These are phyloP conservation scores for Colletotrichum chrysophilum DNA, from an alignment of 2,329 filamentous ascomycete species.

Conservation along the genomic window DNA sequence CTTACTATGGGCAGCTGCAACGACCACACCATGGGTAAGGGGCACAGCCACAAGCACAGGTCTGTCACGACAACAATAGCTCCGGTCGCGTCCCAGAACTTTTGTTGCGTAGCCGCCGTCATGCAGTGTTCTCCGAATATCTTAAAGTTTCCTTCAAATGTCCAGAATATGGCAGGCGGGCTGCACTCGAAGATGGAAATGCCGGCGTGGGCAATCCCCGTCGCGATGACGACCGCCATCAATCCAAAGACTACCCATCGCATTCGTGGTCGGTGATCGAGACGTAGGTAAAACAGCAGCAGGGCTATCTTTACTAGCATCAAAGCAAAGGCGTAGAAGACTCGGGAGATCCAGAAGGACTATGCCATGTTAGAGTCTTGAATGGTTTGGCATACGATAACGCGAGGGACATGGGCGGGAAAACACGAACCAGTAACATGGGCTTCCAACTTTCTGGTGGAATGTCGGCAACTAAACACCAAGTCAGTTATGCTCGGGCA, in stretches of 20 bases:
- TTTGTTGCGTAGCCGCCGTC: neutral
- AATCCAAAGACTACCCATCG: neutral
- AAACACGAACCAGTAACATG: neutral
- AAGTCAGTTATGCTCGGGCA: neutral
- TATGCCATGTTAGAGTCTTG: neutral
- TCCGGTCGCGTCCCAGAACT: neutral
- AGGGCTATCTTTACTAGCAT: neutral
- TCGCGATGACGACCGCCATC: neutral
- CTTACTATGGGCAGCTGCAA: neutral
- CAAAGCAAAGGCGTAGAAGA: neutral
- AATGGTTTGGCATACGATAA: fast-evolving
- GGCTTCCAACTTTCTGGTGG: neutral
- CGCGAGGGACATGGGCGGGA: fast-evolving
- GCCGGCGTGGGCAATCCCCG: neutral
- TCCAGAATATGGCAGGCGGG: neutral
- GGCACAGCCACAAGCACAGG: neutral
- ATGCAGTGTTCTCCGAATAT: neutral
- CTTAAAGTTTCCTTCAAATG: neutral
- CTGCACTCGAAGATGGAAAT: neutral
- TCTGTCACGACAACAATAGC: neutral
- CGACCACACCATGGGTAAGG: neutral
- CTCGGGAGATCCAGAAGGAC: neutral
- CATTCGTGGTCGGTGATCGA: neutral
- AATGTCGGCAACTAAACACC: neutral
- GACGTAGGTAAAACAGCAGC: neutral